Evolutionary conservation across 345 rosid genomes (phyloP), one percentile per base, ranked within the genome.

Genomic region (Nephelium lappaceum): DNA sequence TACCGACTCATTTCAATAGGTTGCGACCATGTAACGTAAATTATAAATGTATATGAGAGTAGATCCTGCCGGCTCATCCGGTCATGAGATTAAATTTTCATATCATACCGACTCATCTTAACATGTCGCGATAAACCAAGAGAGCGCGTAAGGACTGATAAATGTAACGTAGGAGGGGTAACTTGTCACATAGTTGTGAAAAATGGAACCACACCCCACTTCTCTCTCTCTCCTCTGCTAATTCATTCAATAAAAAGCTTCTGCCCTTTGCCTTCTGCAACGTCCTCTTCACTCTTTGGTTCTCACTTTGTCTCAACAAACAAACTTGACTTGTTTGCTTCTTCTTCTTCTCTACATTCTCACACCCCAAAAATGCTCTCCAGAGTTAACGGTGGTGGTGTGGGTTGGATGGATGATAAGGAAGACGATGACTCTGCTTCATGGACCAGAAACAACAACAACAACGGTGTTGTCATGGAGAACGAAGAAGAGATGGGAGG

Each of bases 401-500:
- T 36, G 15, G 79, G 69, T 57, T 88, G 88, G 91, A 76, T 83
- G 41, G 82, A 81, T n/a, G 88, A 78, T 43, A 85, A 79, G 66
- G 83, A 78, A 38, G 84, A 83, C 10, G 88, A 79, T 4, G 77
- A 79, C 18, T 84, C 91, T 4, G 74, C 75, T 51, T 67, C 86
- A 15, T 75, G 86, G 79, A 58, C 72, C 72, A 69, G 77, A 62
- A 64, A 81, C 86, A 81, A 77, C 81, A 63, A 45, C 42, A 75
- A 18, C 31, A 25, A 42, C 23, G 55, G 75, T 79, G 78, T 80
- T 18, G 36, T 31, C 36, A 14, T 78, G 39, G 81, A 83, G 63
- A 78, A 74, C 69, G 85, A 78, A 68, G 88, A 87, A 43, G 90
- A 85, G 51, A 74, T 86, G 86, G 86, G 85, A 62, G 77, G 88